Percentiles rank a stretch among this genome's conserved stretches.
Evolutionary conservation across 2,329 filamentous ascomycete species (phyloP).

Genomic region (Calonectria pseudoturangicola): DNA sequence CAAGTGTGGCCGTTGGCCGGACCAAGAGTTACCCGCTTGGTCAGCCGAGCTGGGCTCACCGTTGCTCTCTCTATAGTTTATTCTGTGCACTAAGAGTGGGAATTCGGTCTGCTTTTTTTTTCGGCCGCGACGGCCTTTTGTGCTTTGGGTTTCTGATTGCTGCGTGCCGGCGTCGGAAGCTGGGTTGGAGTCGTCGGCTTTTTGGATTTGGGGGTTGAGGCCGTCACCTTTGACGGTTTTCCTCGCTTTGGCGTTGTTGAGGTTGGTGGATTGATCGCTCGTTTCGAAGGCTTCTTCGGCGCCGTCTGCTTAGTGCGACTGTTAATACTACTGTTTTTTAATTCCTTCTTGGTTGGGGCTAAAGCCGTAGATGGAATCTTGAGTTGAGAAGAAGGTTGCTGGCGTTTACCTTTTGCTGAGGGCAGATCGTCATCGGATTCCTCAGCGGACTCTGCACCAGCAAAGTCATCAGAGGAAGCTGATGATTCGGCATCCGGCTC

Average conservation of each 20-base stretch:
- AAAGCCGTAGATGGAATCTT: conserved; percentile 47
- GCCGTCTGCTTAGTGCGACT: conserved; percentile 56
- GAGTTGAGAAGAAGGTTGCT: conserved; percentile 52
- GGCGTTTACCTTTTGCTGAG: conserved; percentile 60
- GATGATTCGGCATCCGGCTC: conserved; percentile 54
- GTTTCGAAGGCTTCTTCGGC: conserved; percentile 50
- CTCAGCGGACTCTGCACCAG: conserved; percentile 54
- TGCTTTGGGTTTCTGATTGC: conserved; percentile 38
- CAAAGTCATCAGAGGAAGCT: conserved; percentile 61
- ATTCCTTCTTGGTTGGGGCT: conserved; percentile 53
- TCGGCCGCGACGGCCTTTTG: conserved; percentile 17
- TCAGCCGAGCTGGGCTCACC: conserved; percentile 12
- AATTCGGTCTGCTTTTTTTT: conserved; percentile 32
- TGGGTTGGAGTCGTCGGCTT: conserved; percentile 25
- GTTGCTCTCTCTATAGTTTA: conserved; percentile 11
- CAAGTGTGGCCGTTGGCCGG: conserved; percentile 17
- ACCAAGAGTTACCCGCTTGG: background rate
- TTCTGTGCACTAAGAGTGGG: conserved; percentile 21
- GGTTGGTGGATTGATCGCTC: conserved; percentile 40
- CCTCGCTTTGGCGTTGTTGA: conserved; percentile 45
- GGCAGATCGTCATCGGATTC: conserved; percentile 56
- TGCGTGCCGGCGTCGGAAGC: conserved; percentile 36
- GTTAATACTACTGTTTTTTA: conserved; percentile 58
- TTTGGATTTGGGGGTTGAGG: conserved; percentile 53
- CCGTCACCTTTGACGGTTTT: conserved; percentile 41